phyloP scores from a whole-genome alignment of 768 basidiomycete species.

The Russula griseocarnosa region DNA sequence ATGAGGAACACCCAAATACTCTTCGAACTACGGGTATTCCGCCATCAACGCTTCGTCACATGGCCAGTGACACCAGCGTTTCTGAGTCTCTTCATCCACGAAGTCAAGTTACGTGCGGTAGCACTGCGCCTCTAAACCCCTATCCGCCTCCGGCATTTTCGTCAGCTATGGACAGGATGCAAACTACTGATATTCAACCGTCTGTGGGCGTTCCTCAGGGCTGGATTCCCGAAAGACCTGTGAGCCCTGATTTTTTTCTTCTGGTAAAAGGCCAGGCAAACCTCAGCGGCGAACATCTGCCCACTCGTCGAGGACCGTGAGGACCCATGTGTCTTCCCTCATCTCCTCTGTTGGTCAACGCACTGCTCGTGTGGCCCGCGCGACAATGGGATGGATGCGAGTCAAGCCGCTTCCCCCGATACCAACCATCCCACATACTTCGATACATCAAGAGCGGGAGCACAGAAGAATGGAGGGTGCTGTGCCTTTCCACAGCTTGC shows the following conservation, averaged over 20 bases:
- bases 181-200: not conserved
- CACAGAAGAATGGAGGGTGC: conserved; percentile 45
- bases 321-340: conserved; percentile 48
- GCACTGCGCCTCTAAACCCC: conserved; percentile 17
- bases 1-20: conserved; percentile 3
- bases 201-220: not conserved
- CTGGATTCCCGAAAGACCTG: conserved; percentile 8
- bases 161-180: not conserved
- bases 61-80: conserved; percentile 16
- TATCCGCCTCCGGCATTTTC: conserved; percentile 6
- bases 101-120: conserved; percentile 16
- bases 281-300: conserved; percentile 38
- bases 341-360: conserved; percentile 37
- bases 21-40: conserved; percentile 32
- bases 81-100: conserved; percentile 3
- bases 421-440: conserved; percentile 47
- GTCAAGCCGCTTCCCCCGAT: conserved; percentile 56
- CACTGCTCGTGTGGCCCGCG: conserved; percentile 13
- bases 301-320: conserved; percentile 40
- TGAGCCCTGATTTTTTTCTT: conserved; percentile 1
- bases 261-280: not conserved
- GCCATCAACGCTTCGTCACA: conserved; percentile 34
- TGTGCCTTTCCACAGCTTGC: conserved; percentile 51
- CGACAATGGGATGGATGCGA: conserved; percentile 39
- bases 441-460: conserved; percentile 42